Conservation (phyloP, 2,329 filamentous ascomycete species). For the Dothideomycetes sp. region DNA sequence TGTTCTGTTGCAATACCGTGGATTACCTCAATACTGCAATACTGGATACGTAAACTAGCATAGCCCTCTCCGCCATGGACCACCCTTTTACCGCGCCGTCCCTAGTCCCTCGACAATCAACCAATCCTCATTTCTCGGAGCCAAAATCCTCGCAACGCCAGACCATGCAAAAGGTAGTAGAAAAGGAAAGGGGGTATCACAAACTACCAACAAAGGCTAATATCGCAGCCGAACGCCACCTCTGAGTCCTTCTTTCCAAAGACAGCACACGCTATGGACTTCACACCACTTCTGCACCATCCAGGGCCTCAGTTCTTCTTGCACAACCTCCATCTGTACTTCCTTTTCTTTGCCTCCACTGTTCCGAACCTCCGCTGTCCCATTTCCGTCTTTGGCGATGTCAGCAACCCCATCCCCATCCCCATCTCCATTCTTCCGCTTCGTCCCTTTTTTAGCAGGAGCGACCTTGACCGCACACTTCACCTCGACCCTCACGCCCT, state of each 20-base stretch:
- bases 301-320: constrained; percentile 27
- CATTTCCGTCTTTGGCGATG: constrained; percentile 8
- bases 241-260: constrained; percentile 49
- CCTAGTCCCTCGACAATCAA: too few species aligned
- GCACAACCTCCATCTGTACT: constrained; percentile 13
- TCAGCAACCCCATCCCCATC: constrained; percentile 3
- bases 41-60: too few species aligned
- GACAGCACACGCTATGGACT: constrained; percentile 71
- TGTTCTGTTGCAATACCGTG: too few species aligned
- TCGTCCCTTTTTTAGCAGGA: constrained; percentile 33
- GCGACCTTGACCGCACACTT: constrained; percentile 15
- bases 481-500: constrained; percentile 16
- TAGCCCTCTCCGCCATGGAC: too few species aligned
- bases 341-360: too few species aligned
- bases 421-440: constrained; percentile 8
- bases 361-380: constrained; percentile 12
- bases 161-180: background rate
- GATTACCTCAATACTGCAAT: too few species aligned
- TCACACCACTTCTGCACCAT: constrained; percentile 88
- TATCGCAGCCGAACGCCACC: constrained; percentile 23
- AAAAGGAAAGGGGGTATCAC: background rate
- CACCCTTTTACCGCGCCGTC: too few species aligned
- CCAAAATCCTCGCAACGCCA: too few species aligned
- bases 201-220: constrained; percentile 10
- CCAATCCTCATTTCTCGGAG: too few species aligned